Base-by-base conservation (phyloP, 441 rosid species). In the Pelargonium australe region DNA sequence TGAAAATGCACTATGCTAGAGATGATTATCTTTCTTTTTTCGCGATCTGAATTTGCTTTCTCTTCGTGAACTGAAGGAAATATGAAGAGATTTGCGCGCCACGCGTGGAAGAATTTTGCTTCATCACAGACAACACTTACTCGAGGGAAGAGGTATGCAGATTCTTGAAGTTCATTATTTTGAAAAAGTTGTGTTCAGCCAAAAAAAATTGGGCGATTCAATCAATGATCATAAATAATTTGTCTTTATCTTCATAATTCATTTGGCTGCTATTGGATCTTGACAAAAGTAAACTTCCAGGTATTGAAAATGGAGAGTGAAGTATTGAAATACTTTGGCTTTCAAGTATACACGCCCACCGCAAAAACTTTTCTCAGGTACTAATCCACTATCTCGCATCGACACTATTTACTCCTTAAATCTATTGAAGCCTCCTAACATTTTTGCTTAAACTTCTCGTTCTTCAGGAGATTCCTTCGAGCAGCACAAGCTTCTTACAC, bases 351-450 rank as follows among this genome's bases (percentile, higher is more conserved):
- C 11, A 80, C 86, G 73, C 96, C 96, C 68, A 92, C 96, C 76
- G 68, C 86, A 73, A 89, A 89, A 84, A 85, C 92, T 63, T 89
- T 92, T 80, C 87, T 92, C 75, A 85, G 97, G 97, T 91, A 80
- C 76, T 70, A 12, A 20, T 28, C 20, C 49, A 17, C 66, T 61
- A 65, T 74, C 61, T 11, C 65, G 34, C 64, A 43, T 49, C 72
- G 44, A 28, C 68, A 57, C 10, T 43, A 69, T 28, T 9, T 62
- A 69, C 41, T n/a, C 60, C 17, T 14, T 53, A 5, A 5, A 53
- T 13, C 7, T 53, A n/a, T 53, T 7, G 3, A 57, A 57, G 63
- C 23, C 63, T 57, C 31, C 2, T 57, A 7, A 57, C 23, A 25
- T 57, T 57, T 57, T 57, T 57, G 60, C 28, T 57, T 19, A 17